These are phyloP conservation scores for Gaultheria prostrata DNA, from an alignment of 148 eudicot genomes.

Conservation along the genomic window DNA sequence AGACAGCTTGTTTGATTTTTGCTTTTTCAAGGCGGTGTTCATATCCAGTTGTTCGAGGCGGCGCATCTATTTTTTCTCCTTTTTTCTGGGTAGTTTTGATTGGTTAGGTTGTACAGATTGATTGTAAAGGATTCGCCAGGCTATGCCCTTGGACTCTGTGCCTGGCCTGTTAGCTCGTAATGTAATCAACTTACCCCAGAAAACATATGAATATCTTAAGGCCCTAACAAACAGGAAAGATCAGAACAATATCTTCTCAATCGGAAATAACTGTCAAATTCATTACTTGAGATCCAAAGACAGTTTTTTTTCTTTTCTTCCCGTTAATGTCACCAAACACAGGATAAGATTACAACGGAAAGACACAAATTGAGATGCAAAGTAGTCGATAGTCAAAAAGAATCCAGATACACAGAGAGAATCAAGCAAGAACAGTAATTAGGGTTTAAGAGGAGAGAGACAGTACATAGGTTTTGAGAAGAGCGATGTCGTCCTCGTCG, in stretches of 20 bases:
- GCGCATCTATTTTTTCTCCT: background rate
- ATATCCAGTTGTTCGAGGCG: background rate
- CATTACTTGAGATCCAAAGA: slow-evolving; percentile 1
- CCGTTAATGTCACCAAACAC: background rate
- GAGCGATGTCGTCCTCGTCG: slow-evolving; percentile 95
- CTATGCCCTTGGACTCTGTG: background rate
- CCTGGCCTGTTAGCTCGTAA: background rate
- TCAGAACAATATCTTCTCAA: background rate
- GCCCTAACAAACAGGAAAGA: background rate
- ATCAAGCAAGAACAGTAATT: background rate
- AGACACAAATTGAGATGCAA: background rate
- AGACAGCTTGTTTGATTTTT: background rate
- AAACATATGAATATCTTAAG: background rate
- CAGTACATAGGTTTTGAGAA: slow-evolving; percentile 82
- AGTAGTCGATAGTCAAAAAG: background rate
- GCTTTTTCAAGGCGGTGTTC: background rate
- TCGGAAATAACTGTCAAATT: background rate
- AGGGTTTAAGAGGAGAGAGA: background rate
- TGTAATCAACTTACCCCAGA: background rate
- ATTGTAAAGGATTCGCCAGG: background rate
- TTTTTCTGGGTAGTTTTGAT: background rate
- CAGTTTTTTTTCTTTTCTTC: background rate
- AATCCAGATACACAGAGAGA: background rate
- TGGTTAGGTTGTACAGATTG: background rate
- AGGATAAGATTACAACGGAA: background rate